phyloP scores from a whole-genome alignment of 2,329 filamentous ascomycete genomes.

The Colletotrichum abscissum region DNA sequence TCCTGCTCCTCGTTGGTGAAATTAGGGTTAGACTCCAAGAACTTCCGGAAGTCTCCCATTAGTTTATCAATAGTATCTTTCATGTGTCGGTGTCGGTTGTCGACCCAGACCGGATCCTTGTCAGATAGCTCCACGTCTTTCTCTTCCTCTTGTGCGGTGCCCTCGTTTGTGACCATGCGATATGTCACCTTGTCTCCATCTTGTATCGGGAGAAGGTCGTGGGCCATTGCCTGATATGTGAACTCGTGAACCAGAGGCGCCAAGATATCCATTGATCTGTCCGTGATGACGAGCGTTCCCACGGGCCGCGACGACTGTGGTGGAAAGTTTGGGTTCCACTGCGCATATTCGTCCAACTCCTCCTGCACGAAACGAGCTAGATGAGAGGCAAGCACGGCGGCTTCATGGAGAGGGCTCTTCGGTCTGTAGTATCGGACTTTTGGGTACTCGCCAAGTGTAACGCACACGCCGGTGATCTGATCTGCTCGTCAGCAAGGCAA shows the following conservation, averaged over 20 bases:
- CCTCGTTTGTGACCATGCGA: slow-evolving; percentile 82
- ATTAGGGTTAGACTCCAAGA: slow-evolving; percentile 90
- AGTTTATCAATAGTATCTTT: slow-evolving; percentile 96
- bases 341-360: slow-evolving; percentile 88
- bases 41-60: slow-evolving; percentile 91
- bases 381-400: slow-evolving; percentile 86
- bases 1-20: slow-evolving; percentile 82
- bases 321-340: slow-evolving; percentile 87
- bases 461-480: slow-evolving; percentile 87
- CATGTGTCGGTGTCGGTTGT: slow-evolving; percentile 96
- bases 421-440: slow-evolving; percentile 92
- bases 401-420: slow-evolving; percentile 81
- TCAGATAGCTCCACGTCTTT: slow-evolving; percentile 94
- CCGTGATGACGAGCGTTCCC: slow-evolving; percentile 86
- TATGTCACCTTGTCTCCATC: slow-evolving; percentile 92
- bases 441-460: slow-evolving; percentile 92
- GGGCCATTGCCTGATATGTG: slow-evolving; percentile 98
- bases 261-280: slow-evolving; percentile 91
- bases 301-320: slow-evolving; percentile 82
- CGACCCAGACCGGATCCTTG: slow-evolving; percentile 93
- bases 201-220: slow-evolving; percentile 89
- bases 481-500: slow-evolving; percentile 33
- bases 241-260: slow-evolving; percentile 94
- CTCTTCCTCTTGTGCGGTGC: slow-evolving; percentile 74
- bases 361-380: slow-evolving; percentile 92